Conservation (phyloP, 495 filamentous ascomycete genomes). For the Sabuloglossum arenarium region DNA sequence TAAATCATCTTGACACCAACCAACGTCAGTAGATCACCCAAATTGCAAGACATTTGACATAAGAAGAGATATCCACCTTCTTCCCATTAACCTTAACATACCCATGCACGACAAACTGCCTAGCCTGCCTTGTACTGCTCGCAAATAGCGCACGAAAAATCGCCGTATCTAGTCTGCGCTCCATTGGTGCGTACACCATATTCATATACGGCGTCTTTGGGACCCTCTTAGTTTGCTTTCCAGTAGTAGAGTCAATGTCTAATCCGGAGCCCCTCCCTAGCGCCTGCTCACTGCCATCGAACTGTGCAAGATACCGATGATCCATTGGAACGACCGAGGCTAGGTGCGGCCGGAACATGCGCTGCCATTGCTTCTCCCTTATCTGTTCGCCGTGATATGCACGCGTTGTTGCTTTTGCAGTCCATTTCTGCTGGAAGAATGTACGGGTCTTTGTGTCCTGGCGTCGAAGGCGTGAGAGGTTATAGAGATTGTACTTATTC, state of each 20-base stretch:
- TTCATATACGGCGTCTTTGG: constrained; percentile 60
- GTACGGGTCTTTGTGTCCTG: constrained; percentile 25
- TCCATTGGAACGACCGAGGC: constrained; percentile 73
- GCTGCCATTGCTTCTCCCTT: constrained; percentile 71
- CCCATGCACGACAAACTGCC: constrained; percentile 86
- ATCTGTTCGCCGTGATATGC: constrained; percentile 90
- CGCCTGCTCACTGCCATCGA: constrained; percentile 64
- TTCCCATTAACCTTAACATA: constrained; percentile 90
- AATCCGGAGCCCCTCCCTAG: constrained; percentile 63
- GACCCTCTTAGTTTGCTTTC: neutral
- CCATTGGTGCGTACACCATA: constrained; percentile 80
- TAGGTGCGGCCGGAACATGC: constrained; percentile 66
- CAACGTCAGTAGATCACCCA: neutral
- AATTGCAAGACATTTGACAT: neutral
- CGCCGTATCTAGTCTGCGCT: constrained; percentile 76
- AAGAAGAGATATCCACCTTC: constrained; percentile 32
- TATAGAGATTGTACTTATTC: constrained; percentile 95
- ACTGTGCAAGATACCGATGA: constrained; percentile 44
- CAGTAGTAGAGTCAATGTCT: constrained; percentile 10
- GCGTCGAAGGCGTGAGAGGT: constrained; percentile 32
- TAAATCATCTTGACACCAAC: constrained; percentile 49
- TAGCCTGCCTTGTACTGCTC: constrained; percentile 79
- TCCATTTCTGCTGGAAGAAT: constrained; percentile 98
- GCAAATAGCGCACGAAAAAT: constrained; percentile 87
- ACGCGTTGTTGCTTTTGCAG: constrained; percentile 58